Evolutionary conservation across 352 stramenopile genomes (phyloP).

Genomic region (Phytopythium ostracodes): DNA sequence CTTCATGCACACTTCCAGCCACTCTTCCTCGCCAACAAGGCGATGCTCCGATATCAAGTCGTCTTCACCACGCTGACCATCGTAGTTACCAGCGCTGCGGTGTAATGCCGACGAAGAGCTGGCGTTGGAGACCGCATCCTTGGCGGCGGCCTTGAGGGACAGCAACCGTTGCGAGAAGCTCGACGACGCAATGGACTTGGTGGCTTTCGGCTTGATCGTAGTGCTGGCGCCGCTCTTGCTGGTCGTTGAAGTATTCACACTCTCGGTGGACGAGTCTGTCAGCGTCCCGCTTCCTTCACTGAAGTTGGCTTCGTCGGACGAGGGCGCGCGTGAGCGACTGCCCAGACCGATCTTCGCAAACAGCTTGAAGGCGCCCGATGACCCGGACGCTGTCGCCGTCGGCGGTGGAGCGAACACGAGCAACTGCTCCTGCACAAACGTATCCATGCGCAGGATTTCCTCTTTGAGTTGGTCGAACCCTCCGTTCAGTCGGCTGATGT

Average conservation of each 20-base stretch:
- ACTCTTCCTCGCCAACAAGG: slow-evolving; percentile 59
- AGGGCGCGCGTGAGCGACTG: slow-evolving; percentile 26
- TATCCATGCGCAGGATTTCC: slow-evolving; percentile 56
- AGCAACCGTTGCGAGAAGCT: slow-evolving; percentile 63
- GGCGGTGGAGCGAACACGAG: slow-evolving; percentile 42
- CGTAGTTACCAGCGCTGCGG: slow-evolving; percentile 10
- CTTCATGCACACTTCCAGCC: slow-evolving; percentile 65
- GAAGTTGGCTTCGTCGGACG: slow-evolving; percentile 27
- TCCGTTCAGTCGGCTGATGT: slow-evolving; percentile 79
- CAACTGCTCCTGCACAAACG: slow-evolving; percentile 67
- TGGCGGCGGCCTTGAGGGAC: slow-evolving; percentile 61
- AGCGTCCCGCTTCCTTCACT: slow-evolving; percentile 3
- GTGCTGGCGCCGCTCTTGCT: background rate
- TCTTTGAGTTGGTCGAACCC: slow-evolving; percentile 80
- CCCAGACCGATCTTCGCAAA: slow-evolving; percentile 44
- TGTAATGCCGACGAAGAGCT: slow-evolving; percentile 15
- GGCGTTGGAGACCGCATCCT: slow-evolving; percentile 48
- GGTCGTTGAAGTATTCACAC: background rate
- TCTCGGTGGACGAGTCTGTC: background rate
- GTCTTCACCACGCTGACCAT: slow-evolving; percentile 8
- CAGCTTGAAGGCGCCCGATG: slow-evolving; percentile 30
- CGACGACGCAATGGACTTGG: slow-evolving; percentile 24
- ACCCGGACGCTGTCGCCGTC: slow-evolving; percentile 14
- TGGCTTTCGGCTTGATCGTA: slow-evolving; percentile 11
- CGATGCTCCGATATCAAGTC: slow-evolving; percentile 24